Base-by-base conservation (phyloP, 1,284 basidiomycete genomes). In the Ganoderma lingzhi region DNA sequence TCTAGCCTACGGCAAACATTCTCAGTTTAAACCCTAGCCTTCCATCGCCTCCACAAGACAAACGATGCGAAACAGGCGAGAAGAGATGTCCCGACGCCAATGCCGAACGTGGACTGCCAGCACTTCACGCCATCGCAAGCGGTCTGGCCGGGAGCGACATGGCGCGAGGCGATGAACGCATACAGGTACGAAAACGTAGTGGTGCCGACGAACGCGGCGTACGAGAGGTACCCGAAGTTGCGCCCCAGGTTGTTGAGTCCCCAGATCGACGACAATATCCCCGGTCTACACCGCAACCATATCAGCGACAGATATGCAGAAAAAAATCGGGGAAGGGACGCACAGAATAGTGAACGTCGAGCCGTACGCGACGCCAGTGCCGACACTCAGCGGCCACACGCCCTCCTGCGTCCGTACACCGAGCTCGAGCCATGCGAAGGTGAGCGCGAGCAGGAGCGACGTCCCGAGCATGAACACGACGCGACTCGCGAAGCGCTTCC, bases 121-220 rank as follows among this genome's bases (percentile, higher is more conserved):
- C 93, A 94, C 37, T 78, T 70, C 9, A 80, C 76, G 5, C 93
- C 92, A 48, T 77, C 76, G 74, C 93, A 94, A 3, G 87, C 81
- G 8, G 77, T 80, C 41, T 77, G 82, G 15, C 81, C 78, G 3
- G 77, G 77, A 2, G 74, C 59, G 9, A 84, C 82, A 70, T 88
- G 85, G 3, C 82, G 79, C 2, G 84, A 86, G 2, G 90, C 84
- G 60, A 92, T 77, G 72, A 90, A 88, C 10, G 93, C 92, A 70
- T 93, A 94, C 0, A 94, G 77, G 77, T 92, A 93, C 5, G 93
- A 93, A 76, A 93, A 94, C 0, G 88, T 55, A 1, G 91, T 88
- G 0, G 92, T 93, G 10, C 92, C 93, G 35, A 89, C 78, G 78
- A 94, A 91, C 8, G 91, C 89, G 0, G 92, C 88, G 71, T 92